Conservation (phyloP, 2,329 filamentous ascomycete genomes). For the Pestalotiopsis sp. region DNA sequence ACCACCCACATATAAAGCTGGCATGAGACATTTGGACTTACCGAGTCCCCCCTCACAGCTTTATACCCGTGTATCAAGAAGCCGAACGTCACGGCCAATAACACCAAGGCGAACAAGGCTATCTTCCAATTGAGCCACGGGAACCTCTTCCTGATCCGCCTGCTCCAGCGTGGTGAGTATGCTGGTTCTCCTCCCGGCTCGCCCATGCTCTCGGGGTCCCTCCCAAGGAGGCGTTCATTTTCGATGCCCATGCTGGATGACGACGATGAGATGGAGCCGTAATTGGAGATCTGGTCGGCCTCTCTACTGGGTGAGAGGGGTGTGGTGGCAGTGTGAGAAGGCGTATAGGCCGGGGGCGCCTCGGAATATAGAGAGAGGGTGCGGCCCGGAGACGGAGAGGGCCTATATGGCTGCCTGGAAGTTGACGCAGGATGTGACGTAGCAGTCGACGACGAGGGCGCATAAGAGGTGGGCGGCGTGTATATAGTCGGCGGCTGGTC, state of each 20-base stretch:
- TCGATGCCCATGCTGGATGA: slow-evolving; percentile 44
- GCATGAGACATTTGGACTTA: slow-evolving; percentile 15
- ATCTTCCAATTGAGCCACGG: slow-evolving; percentile 30
- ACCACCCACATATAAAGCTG: neutral
- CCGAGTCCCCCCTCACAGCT: slow-evolving; percentile 24
- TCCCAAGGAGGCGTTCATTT: slow-evolving; percentile 40
- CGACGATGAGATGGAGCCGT: slow-evolving; percentile 36
- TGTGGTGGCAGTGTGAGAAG: slow-evolving; percentile 29
- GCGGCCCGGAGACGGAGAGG: slow-evolving; percentile 18
- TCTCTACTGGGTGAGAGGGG: slow-evolving; percentile 18
- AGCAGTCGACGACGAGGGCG: slow-evolving; percentile 18
- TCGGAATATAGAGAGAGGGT: slow-evolving; percentile 33
- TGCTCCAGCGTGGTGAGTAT: slow-evolving; percentile 20
- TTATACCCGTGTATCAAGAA: slow-evolving; percentile 29
- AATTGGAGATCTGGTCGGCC: slow-evolving; percentile 29
- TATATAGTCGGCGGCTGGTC: neutral
- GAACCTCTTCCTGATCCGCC: slow-evolving; percentile 26
- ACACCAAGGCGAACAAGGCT: slow-evolving; percentile 25
- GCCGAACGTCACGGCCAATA: slow-evolving; percentile 30
- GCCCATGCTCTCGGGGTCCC: slow-evolving; percentile 48
- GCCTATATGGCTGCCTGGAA: slow-evolving; percentile 21
- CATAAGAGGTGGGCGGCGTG: slow-evolving; percentile 17
- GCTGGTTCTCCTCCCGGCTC: slow-evolving; percentile 27
- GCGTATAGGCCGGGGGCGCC: slow-evolving; percentile 53
- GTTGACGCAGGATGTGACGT: slow-evolving; percentile 15